phyloP scores from a whole-genome alignment of 306 rosid genomes.

The Prunus davidiana region DNA sequence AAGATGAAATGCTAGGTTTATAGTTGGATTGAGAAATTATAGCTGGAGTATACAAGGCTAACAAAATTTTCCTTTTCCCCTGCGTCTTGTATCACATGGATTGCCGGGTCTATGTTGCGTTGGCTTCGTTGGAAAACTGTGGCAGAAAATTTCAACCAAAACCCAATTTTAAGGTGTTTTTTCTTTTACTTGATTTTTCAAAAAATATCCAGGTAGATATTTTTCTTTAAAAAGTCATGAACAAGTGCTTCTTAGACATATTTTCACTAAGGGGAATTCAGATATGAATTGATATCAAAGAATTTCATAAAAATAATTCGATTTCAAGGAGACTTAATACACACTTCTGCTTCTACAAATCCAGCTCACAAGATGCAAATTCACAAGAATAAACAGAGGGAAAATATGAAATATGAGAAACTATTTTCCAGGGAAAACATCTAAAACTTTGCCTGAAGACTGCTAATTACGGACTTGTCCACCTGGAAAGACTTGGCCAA shows the following conservation, averaged over 20 bases:
- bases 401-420: not conserved
- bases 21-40: not conserved
- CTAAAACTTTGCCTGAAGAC: conserved; percentile 18
- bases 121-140: not conserved
- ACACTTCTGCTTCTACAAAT: not conserved
- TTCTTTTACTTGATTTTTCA: not conserved
- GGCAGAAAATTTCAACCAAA: not conserved
- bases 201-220: not conserved
- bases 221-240: not conserved
- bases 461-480: conserved; percentile 11
- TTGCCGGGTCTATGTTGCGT: not conserved
- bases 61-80: not conserved
- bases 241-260: not conserved
- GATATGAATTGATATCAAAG: not conserved
- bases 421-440: not conserved
- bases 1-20: not conserved
- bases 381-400: not conserved
- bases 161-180: not conserved
- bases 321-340: not conserved
- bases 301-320: not conserved
- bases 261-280: not conserved
- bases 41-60: not conserved
- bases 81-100: not conserved
- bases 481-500: conserved; percentile 23
- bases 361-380: not conserved